Evolutionary conservation across 2,329 filamentous ascomycete species (phyloP).

Genomic region (Trematosphaeria pertusa): DNA sequence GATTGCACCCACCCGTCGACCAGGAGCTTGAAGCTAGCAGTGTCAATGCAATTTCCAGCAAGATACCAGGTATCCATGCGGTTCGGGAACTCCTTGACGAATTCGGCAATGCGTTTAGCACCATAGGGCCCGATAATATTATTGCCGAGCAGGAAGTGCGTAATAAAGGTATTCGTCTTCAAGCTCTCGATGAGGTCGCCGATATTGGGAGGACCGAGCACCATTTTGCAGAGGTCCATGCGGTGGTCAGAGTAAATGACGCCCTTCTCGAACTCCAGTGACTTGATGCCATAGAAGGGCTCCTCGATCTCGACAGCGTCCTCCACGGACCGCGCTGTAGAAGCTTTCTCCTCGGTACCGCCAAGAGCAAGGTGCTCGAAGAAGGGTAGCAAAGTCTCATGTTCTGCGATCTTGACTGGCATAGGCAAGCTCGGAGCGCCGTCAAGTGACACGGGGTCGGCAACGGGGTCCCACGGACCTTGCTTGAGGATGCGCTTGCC

Average conservation of each 20-base stretch:
- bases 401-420: conserved; percentile 45
- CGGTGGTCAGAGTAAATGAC: conserved; percentile 60
- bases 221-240: conserved; percentile 64
- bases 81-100: conserved; percentile 54
- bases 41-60: conserved; percentile 62
- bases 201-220: conserved; percentile 61
- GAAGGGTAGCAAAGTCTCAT: conserved; percentile 43
- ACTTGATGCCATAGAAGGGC: conserved; percentile 41
- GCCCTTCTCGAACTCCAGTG: conserved; percentile 50
- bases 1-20: conserved; percentile 56
- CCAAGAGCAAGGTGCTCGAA: conserved; percentile 43
- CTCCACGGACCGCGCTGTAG: conserved; percentile 12
- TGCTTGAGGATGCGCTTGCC: conserved; percentile 36
- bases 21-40: conserved; percentile 50
- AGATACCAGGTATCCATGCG: conserved; percentile 64
- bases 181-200: conserved; percentile 59
- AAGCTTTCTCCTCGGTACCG: conserved; percentile 29
- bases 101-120: conserved; percentile 51
- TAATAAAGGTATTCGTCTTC: conserved; percentile 55
- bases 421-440: conserved; percentile 46
- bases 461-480: conserved; percentile 43
- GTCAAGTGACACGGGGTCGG: conserved; percentile 37
- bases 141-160: conserved; percentile 62
- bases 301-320: conserved; percentile 35
- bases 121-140: conserved; percentile 62